Evolutionary conservation across 805 yeast species (phyloP).

Genomic region (Barnettozyma sucrosica): DNA sequence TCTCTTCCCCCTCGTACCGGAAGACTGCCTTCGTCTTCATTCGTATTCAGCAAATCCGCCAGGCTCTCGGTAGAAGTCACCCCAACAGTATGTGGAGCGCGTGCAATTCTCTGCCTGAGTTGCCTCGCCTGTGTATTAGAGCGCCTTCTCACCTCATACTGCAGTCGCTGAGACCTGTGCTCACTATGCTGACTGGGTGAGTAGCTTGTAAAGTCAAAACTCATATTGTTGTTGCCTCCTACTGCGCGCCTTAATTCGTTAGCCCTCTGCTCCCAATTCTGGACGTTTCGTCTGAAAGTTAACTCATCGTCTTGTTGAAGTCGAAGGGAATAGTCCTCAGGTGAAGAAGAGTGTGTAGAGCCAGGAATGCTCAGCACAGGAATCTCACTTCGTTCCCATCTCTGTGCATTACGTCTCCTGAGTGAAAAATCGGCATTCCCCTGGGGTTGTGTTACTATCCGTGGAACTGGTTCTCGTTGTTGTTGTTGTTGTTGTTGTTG

Average conservation of each 20-base stretch:
- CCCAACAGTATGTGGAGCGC: not conserved
- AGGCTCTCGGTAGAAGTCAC: not conserved
- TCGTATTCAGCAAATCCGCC: not conserved
- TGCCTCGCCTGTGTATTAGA: not conserved
- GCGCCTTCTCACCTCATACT: slow-evolving; percentile 2
- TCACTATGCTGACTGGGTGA: not conserved
- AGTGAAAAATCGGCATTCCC: not conserved
- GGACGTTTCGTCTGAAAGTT: slow-evolving; percentile 1
- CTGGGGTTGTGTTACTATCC: not conserved
- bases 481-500: too few species aligned
- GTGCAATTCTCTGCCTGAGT: slow-evolving; percentile 1
- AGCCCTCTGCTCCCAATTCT: slow-evolving; percentile 6
- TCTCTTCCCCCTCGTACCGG: not conserved
- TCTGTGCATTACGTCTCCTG: slow-evolving; percentile 10
- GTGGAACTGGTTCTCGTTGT: not conserved
- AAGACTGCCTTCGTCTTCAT: not conserved
- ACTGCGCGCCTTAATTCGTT: slow-evolving; percentile 2
- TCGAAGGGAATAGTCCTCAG: not conserved
- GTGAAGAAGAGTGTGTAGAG: not conserved
- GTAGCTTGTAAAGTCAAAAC: slow-evolving; percentile 1
- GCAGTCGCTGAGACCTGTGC: not conserved
- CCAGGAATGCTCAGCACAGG: not conserved
- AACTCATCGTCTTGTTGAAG: not conserved
- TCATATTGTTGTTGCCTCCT: slow-evolving; percentile 1
- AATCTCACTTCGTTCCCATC: slow-evolving; percentile 5